These are phyloP conservation scores for Suhomyces terraborum DNA, from an alignment of 1,139 yeast genomes.

Conservation along the genomic window DNA sequence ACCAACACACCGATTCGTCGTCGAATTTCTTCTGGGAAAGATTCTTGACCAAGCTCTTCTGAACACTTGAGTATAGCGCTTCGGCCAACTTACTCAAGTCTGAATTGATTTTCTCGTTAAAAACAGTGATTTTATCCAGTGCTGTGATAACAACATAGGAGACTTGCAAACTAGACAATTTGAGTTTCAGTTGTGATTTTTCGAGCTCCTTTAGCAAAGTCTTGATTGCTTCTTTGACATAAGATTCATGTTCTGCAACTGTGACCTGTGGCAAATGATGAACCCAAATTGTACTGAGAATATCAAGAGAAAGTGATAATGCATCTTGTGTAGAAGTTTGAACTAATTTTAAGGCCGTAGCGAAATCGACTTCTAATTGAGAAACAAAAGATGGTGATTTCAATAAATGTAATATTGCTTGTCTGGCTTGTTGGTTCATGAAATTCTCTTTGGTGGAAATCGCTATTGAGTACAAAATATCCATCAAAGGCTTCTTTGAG, in stretches of 20 bases:
- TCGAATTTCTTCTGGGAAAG: background rate
- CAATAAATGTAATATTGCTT: slow-evolving; percentile 38
- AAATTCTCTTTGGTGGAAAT: slow-evolving; percentile 8
- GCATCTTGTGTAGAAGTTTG: slow-evolving; percentile 19
- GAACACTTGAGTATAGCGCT: slow-evolving; percentile 1
- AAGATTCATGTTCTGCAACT: slow-evolving; percentile 22
- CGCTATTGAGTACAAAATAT: slow-evolving; percentile 28
- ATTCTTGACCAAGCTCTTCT: background rate
- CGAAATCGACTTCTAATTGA: slow-evolving; percentile 45
- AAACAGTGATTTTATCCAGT: slow-evolving; percentile 1
- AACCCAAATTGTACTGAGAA: slow-evolving; percentile 33
- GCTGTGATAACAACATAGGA: slow-evolving; percentile 18
- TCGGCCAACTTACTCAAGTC: background rate
- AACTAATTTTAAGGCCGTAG: slow-evolving; percentile 25
- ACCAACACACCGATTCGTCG: slow-evolving; percentile 1
- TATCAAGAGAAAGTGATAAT: slow-evolving; percentile 16
- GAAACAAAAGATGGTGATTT: slow-evolving; percentile 55
- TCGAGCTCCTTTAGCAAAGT: slow-evolving; percentile 11
- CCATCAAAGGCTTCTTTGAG: slow-evolving; percentile 40
- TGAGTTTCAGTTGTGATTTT: background rate
- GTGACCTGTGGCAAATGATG: slow-evolving; percentile 28
- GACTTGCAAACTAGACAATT: slow-evolving; percentile 5
- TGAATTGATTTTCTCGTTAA: slow-evolving; percentile 2
- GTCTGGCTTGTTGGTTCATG: slow-evolving; percentile 17
- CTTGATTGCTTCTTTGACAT: slow-evolving; percentile 19